Conservation (phyloP, 108 stramenopile genomes). For the Cyclotella atomus region DNA sequence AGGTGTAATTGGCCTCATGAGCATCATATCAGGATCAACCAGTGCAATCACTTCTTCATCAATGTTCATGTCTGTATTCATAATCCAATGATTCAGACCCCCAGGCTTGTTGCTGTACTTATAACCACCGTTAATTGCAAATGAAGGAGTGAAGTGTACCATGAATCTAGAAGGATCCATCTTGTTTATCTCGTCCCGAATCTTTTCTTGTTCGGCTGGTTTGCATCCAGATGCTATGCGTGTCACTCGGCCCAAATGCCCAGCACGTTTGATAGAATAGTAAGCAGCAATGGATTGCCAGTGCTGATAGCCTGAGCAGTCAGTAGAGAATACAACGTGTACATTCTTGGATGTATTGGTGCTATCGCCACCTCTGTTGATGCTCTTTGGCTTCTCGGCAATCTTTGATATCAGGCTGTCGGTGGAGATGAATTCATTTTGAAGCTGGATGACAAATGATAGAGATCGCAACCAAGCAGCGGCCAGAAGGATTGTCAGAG, state of each 20-base stretch:
- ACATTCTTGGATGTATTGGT: constrained; percentile 23
- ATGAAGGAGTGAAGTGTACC: constrained; percentile 75
- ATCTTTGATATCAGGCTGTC: too few relatives aligned
- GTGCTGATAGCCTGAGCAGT: constrained; percentile 89
- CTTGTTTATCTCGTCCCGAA: constrained; percentile 20
- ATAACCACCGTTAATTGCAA: constrained; percentile 51
- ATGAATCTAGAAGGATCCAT: constrained; percentile 48
- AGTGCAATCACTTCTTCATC: constrained; percentile 69
- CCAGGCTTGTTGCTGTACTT: constrained; percentile 95
- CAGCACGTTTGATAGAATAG: constrained; percentile 65
- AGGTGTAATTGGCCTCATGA: constrained; percentile 73
- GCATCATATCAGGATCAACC: constrained; percentile 85
- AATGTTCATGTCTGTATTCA: constrained; percentile 49
- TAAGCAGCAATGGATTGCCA: constrained; percentile 93
- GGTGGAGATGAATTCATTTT: constrained; percentile 7
- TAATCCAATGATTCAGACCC: constrained; percentile 85
- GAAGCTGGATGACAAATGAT: background rate
- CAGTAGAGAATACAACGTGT: constrained; percentile 76
- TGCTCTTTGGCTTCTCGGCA: background rate
- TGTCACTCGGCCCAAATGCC: constrained; percentile 85
- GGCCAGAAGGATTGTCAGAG: background rate
- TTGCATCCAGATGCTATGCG: constrained; percentile 85
- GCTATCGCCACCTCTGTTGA: background rate
- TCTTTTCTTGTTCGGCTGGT: constrained; percentile 25
- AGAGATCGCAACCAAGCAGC: background rate